Conservation (phyloP, 2,329 filamentous ascomycete genomes). For the Trichoderma atrobrunneum region DNA sequence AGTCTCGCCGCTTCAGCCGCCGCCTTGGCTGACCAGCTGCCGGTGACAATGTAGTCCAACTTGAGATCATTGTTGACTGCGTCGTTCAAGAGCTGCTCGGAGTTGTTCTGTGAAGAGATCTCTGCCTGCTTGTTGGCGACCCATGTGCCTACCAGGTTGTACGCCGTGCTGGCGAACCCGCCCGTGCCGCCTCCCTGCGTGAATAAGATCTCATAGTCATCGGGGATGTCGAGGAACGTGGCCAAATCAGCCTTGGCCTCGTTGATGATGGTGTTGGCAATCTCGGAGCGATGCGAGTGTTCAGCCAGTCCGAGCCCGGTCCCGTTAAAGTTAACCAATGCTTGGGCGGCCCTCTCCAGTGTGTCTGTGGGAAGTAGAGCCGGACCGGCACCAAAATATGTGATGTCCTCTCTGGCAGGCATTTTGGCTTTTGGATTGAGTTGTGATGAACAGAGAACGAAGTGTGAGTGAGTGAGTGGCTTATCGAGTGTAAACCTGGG, state of each 20-base stretch:
- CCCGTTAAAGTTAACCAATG: conserved; percentile 76
- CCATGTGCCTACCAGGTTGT: neutral
- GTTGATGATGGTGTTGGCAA: conserved; percentile 75
- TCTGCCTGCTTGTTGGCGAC: neutral
- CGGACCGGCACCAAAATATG: conserved; percentile 88
- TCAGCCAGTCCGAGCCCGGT: conserved; percentile 75
- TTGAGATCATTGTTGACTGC: conserved; percentile 69
- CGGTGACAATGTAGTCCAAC: conserved; percentile 75
- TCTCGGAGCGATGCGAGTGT: conserved; percentile 80
- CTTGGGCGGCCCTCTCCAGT: conserved; percentile 70
- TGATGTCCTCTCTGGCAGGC: conserved; percentile 71
- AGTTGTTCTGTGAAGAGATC: neutral
- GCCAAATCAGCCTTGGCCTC: conserved; percentile 72
- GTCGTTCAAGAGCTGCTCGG: conserved; percentile 51
- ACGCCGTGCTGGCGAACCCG: conserved; percentile 56
- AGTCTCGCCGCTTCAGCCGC: conserved; percentile 72
- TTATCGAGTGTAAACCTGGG: neutral
- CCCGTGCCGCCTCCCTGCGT: conserved; percentile 85
- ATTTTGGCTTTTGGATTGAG: conserved; percentile 41
- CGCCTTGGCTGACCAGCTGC: conserved; percentile 85
- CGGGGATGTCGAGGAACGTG: conserved; percentile 74
- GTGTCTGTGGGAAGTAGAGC: conserved; percentile 81
- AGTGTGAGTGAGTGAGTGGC: neutral
- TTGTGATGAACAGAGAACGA: neutral
- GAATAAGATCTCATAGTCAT: conserved; percentile 84